Evolutionary conservation across 495 filamentous ascomycete species (phyloP).

Genomic region (Penicillium maclennaniae): DNA sequence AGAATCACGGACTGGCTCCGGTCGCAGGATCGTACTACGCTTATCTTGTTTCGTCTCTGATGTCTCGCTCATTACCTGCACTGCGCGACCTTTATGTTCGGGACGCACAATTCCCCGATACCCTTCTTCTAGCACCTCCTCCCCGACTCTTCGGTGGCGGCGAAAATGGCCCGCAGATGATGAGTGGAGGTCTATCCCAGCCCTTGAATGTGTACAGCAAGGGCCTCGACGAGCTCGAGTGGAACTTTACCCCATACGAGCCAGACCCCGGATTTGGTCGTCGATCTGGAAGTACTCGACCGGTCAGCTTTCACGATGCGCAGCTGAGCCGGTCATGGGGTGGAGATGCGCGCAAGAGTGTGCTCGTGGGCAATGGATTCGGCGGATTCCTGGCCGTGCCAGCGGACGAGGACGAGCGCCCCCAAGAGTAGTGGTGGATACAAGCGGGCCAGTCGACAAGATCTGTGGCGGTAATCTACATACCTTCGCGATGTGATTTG

Average conservation of each 20-base stretch:
- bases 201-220: slow-evolving; percentile 82
- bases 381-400: slow-evolving; percentile 82
- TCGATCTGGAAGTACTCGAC: slow-evolving; percentile 43
- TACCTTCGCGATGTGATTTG: background rate
- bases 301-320: slow-evolving; percentile 52
- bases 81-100: slow-evolving; percentile 79
- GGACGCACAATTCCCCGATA: slow-evolving; percentile 73
- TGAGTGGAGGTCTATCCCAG: slow-evolving; percentile 51
- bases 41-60: slow-evolving; percentile 79
- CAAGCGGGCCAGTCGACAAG: slow-evolving; percentile 35
- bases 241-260: slow-evolving; percentile 67
- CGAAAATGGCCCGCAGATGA: slow-evolving; percentile 29
- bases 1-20: slow-evolving; percentile 51
- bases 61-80: slow-evolving; percentile 67
- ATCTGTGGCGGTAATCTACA: slow-evolving; percentile 40
- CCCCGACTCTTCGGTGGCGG: slow-evolving; percentile 32
- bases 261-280: slow-evolving; percentile 37
- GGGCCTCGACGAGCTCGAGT: slow-evolving; percentile 77
- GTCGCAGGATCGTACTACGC: slow-evolving; percentile 71
- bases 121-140: slow-evolving; percentile 64
- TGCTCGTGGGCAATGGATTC: slow-evolving; percentile 71
- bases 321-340: slow-evolving; percentile 57
- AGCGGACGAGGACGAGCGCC: slow-evolving; percentile 41
- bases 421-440: slow-evolving; percentile 37
- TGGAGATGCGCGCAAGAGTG: slow-evolving; percentile 54